These are phyloP conservation scores for Coniosporium apollinis DNA, from an alignment of 495 filamentous ascomycete species.

Conservation along the genomic window DNA sequence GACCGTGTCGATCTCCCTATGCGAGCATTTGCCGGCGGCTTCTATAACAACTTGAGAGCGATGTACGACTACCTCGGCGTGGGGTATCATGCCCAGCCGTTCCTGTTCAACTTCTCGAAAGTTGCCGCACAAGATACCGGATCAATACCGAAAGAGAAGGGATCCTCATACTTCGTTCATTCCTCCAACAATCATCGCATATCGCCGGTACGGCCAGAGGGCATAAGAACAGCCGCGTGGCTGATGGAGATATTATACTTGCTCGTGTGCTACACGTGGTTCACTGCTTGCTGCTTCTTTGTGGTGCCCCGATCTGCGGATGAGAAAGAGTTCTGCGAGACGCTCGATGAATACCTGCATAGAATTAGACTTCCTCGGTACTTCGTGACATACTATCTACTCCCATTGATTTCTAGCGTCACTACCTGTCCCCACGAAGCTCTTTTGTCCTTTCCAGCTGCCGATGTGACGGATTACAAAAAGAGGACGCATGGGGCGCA, in stretches of 20 bases:
- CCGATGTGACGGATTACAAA: conserved; percentile 32
- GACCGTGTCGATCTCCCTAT: conserved; percentile 39
- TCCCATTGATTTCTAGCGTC: conserved; percentile 36
- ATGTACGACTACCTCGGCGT: conserved; percentile 39
- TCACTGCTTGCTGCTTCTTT: conserved; percentile 30
- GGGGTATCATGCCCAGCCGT: conserved; percentile 27
- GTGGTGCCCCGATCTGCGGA: conserved; percentile 17
- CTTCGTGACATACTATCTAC: conserved; percentile 29
- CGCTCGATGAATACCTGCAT: conserved; percentile 26
- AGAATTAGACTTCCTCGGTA: conserved; percentile 30
- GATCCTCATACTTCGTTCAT: conserved; percentile 24
- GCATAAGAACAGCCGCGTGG: conserved; percentile 13
- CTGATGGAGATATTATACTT: conserved; percentile 26
- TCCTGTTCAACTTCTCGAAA: conserved; percentile 28
- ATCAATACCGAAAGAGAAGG: not conserved
- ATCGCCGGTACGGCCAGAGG: conserved; percentile 23
- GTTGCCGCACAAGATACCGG: not conserved
- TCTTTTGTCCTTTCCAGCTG: conserved; percentile 34
- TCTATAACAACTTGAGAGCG: conserved; percentile 32
- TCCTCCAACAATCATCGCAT: conserved; percentile 33
- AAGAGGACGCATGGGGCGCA: conserved; percentile 26
- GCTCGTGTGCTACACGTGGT: conserved; percentile 30
- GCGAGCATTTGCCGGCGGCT: conserved; percentile 38
- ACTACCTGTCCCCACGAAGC: conserved; percentile 34
- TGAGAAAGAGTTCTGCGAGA: conserved; percentile 17